Evolutionary conservation across 331 rosid genomes (phyloP), one percentile per base, ranked within the genome.

Genomic region (Saraca asoca): DNA sequence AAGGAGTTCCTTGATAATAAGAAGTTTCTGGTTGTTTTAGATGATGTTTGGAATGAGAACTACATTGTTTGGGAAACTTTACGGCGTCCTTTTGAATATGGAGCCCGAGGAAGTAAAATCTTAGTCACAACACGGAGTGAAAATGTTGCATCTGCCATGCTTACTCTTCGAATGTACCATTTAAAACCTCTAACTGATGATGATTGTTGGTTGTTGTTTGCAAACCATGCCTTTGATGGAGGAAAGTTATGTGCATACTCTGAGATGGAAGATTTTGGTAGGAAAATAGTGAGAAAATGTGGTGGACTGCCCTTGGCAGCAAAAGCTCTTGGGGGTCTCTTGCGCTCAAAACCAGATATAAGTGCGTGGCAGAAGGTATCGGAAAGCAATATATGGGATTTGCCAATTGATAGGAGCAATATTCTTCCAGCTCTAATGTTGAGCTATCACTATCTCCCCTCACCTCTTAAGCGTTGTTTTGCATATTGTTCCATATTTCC

Each of bases 121-220:
- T 16, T 73, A 0, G 70, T 72, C 4, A 72, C 77, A 13, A 72
- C 77, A 12, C 58, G 71, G 18, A 72, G 61, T 35, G 60, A 64
- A 35, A 48, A 20, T n/a, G 78, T 56, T 56, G 78, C 72, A 2
- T 58, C 55, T 15, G n/a, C 54, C 29, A 51, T 66, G 72, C 68
- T 50, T 6, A 56, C 73, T 0, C 48, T 65, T 57, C 41, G 0
- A 12, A 49, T 31, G 20, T 57, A 73, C 58, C 78, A 49, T 58
- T 42, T 73, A 9, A 73, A 73, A 13, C 73, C 46, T 2, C 17
- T 73, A 29, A 34, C 58, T 12, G 68, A 65, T 46, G 67, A 66
- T 54, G 71, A 73, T 46, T 73, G 78, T 19, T 73, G 78, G 78
- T 18, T 55, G 52, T 24, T 73, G 16, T 73, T 73, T 46, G 39